Percentiles rank a stretch among this genome's conserved stretches.
Evolutionary conservation across 73 alveolate species (phyloP).

Genomic region (Paramecium octaurelia): DNA sequence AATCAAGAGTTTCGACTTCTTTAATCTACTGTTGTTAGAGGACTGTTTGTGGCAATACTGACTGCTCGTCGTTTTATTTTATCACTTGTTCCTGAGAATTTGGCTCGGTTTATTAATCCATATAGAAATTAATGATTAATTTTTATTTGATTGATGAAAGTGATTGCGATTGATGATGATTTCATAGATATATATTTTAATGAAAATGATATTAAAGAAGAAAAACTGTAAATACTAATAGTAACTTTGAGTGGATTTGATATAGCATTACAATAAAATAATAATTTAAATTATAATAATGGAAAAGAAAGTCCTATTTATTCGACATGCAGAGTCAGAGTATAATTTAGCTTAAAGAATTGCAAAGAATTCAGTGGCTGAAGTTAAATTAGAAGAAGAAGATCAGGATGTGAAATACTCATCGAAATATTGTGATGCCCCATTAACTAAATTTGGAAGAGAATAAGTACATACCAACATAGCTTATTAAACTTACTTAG

Average conservation of each 20-base stretch:
- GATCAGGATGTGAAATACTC: constrained; percentile 39
- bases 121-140: not conserved
- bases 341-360: constrained; percentile 65
- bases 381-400: constrained; percentile 53
- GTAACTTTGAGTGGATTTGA: not conserved
- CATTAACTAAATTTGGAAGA: constrained; percentile 66
- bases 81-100: not conserved
- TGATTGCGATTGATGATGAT: not conserved
- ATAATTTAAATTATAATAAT: not conserved
- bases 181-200: not conserved
- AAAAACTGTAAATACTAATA: not conserved
- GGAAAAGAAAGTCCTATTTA: constrained; percentile 29
- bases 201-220: not conserved
- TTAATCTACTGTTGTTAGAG: not conserved
- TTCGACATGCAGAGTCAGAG: constrained; percentile 77
- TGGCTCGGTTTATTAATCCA: not conserved
- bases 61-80: not conserved
- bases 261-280: not conserved
- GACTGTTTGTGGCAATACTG: not conserved
- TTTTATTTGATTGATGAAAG: not conserved
- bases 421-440: constrained; percentile 53
- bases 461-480: constrained; percentile 49
- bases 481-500: not conserved
- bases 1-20: not conserved
- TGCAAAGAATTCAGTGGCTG: constrained; percentile 56